phyloP scores from a whole-genome alignment of 805 yeast genomes.

The Teunomyces aglyptinius region DNA sequence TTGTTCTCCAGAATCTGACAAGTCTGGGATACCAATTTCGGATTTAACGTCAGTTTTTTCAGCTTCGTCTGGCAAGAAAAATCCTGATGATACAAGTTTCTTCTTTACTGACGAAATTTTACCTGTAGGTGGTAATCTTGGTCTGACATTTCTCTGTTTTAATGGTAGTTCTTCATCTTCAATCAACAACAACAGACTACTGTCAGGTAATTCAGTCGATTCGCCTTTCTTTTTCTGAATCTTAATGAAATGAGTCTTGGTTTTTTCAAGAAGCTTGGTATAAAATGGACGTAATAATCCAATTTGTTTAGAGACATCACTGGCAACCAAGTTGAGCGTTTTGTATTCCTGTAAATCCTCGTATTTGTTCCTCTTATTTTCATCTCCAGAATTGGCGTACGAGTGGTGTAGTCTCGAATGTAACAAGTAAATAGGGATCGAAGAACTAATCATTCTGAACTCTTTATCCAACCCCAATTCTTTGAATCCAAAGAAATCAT shows the following conservation, averaged over 20 bases:
- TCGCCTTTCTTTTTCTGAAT: conserved; percentile 42
- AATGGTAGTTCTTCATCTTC: conserved; percentile 87
- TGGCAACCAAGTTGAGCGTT: conserved; percentile 52
- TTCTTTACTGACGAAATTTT: conserved; percentile 72
- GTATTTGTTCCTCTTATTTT: conserved; percentile 52
- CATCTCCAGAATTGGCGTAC: conserved; percentile 41
- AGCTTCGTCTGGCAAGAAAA: conserved; percentile 46
- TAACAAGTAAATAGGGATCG: conserved; percentile 85
- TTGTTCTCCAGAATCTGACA: neutral
- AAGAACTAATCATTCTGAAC: conserved; percentile 75
- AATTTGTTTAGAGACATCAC: conserved; percentile 51
- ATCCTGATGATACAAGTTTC: conserved; percentile 53
- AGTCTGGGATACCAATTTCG: neutral
- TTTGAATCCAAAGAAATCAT: conserved; percentile 95
- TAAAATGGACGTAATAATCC: conserved; percentile 59
- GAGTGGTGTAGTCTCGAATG: conserved; percentile 71
- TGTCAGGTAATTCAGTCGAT: conserved; percentile 40
- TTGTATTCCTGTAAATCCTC: conserved; percentile 63
- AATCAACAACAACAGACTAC: conserved; percentile 36
- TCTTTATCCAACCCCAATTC: conserved; percentile 93
- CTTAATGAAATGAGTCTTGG: conserved; percentile 41
- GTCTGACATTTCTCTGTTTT: conserved; percentile 69
- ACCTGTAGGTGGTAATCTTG: conserved; percentile 89
- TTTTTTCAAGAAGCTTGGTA: conserved; percentile 38
- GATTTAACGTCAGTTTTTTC: neutral